phyloP scores from a whole-genome alignment of 805 yeast species.

The Barnettozyma californica region DNA sequence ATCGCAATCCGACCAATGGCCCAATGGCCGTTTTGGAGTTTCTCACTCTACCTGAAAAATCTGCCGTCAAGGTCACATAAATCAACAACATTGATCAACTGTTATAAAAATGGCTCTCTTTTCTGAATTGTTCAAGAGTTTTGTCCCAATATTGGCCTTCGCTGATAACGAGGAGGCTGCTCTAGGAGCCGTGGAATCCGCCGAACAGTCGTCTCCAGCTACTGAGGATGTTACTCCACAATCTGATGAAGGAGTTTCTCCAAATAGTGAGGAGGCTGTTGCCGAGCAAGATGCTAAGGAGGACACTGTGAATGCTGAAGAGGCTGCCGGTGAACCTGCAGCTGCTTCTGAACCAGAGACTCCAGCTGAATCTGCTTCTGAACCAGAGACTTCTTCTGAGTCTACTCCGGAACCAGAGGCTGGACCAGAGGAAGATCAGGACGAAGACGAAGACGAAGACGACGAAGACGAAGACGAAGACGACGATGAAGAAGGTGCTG shows the following conservation, averaged over 20 bases:
- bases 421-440: conserved; percentile 15
- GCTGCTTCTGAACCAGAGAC: conserved; percentile 5
- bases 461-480: conserved; percentile 64
- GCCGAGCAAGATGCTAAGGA: conserved; percentile 25
- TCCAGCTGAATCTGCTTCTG: conserved; percentile 13
- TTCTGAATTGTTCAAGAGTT: conserved; percentile 55
- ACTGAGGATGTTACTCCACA: conserved; percentile 11
- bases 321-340: neutral
- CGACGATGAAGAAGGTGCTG: conserved; percentile 63
- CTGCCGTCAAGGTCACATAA: neutral
- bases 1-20: conserved; percentile 5
- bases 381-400: conserved; percentile 9
- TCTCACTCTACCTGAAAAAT: neutral
- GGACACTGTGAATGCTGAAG: conserved; percentile 16
- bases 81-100: neutral
- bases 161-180: conserved; percentile 45
- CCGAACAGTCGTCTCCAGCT: neutral
- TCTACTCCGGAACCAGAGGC: neutral
- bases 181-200: neutral
- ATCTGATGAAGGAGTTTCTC: conserved; percentile 3
- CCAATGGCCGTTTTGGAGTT: conserved; percentile 7
- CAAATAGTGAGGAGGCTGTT: conserved; percentile 8
- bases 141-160: conserved; percentile 72
- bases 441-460: conserved; percentile 32
- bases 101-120: conserved; percentile 13